A percentile compares a stretch with the other conserved stretches of the same genome.
Evolutionary conservation across 2,329 filamentous ascomycete genomes (phyloP).

Genomic region (Stachybotrys chlorohalonatus): DNA sequence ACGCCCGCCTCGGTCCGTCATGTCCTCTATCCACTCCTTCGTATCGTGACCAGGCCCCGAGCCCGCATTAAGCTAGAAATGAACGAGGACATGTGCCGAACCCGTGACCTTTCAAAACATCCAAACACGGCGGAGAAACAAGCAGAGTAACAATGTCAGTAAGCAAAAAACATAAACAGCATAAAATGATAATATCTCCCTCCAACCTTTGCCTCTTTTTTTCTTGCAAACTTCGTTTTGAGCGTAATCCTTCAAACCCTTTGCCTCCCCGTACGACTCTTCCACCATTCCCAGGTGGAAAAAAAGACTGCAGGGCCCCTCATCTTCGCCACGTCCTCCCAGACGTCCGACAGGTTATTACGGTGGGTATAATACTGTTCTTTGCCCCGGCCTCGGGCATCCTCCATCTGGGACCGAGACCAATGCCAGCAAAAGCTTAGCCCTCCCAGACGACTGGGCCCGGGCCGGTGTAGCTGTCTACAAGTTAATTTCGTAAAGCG

Average conservation of each 20-base stretch:
- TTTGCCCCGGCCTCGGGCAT: background rate
- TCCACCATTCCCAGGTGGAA: background rate
- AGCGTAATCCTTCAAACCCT: slow-evolving; percentile 8
- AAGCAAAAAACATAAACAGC: slow-evolving; percentile 3
- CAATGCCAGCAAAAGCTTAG: slow-evolving; percentile 14
- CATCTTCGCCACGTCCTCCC: slow-evolving; percentile 23
- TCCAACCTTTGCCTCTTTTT: slow-evolving; percentile 16
- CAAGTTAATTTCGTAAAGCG: slow-evolving; percentile 36
- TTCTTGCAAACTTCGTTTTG: slow-evolving; percentile 10
- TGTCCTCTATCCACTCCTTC: slow-evolving; percentile 4
- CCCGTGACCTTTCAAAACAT: background rate
- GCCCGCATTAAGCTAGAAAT: background rate
- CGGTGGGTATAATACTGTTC: slow-evolving; percentile 25
- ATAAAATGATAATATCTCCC: slow-evolving; percentile 10
- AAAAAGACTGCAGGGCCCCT: slow-evolving; percentile 6
- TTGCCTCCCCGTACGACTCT: background rate
- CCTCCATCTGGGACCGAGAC: slow-evolving; percentile 3
- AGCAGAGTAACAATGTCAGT: background rate
- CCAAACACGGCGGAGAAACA: slow-evolving; percentile 5
- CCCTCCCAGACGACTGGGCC: background rate
- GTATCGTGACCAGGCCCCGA: slow-evolving; percentile 11
- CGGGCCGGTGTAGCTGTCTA: slow-evolving; percentile 27
- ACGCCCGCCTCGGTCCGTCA: background rate
- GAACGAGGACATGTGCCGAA: background rate
- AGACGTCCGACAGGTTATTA: slow-evolving; percentile 28